A percentile compares a stretch with the other conserved stretches of the same genome.
Evolutionary conservation across 1,139 yeast genomes (phyloP).

Genomic region (Hansenula lynferdii): DNA sequence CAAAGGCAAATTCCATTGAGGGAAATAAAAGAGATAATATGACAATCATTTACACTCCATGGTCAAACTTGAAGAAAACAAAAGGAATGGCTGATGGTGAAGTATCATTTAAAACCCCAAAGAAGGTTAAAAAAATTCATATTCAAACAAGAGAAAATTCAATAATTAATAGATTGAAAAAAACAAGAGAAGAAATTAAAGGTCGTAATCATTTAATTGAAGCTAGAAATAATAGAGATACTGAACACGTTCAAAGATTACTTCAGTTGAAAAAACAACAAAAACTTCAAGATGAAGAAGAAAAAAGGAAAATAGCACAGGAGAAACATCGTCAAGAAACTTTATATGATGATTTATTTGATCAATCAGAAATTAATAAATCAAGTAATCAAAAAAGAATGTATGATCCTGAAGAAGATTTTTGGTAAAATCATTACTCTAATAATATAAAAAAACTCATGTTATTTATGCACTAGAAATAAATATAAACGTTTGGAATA

Average conservation of each 20-base stretch:
- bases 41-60: slow-evolving; percentile 72
- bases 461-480: not conserved
- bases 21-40: slow-evolving; percentile 71
- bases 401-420: slow-evolving; percentile 67
- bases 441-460: not conserved
- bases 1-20: slow-evolving; percentile 76
- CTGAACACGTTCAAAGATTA: slow-evolving; percentile 14
- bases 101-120: slow-evolving; percentile 62
- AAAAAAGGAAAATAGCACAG: slow-evolving; percentile 23
- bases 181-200: slow-evolving; percentile 56
- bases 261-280: slow-evolving; percentile 28
- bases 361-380: slow-evolving; percentile 41
- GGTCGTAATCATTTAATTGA: slow-evolving; percentile 42
- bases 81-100: slow-evolving; percentile 84
- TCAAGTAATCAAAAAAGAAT: slow-evolving; percentile 49
- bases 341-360: slow-evolving; percentile 55
- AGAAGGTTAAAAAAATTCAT: slow-evolving; percentile 47
- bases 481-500: slow-evolving; percentile 1
- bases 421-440: slow-evolving; percentile 33
- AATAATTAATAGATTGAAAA: slow-evolving; percentile 60
- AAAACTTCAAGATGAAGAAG: slow-evolving; percentile 31
- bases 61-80: slow-evolving; percentile 64
- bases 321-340: slow-evolving; percentile 22
- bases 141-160: slow-evolving; percentile 57
- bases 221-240: slow-evolving; percentile 32